phyloP scores from a whole-genome alignment of 164 flowering plant species.

The Chimonanthus praecox region DNA sequence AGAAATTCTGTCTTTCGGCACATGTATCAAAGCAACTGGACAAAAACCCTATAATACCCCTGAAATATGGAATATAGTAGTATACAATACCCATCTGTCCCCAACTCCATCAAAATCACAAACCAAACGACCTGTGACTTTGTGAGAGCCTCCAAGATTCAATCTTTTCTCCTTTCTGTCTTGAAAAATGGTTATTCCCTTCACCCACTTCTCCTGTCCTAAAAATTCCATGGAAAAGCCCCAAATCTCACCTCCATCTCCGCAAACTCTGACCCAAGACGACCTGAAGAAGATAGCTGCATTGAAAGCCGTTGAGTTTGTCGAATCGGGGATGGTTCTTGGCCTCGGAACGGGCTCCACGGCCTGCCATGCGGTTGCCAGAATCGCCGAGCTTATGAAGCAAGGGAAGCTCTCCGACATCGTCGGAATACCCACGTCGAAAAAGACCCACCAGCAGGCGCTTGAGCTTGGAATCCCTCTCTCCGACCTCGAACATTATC shows the following conservation, averaged over 20 bases:
- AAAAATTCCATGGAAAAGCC: slow-evolving; percentile 26
- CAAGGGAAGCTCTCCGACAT: slow-evolving; percentile 66
- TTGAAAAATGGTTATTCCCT: slow-evolving; percentile 41
- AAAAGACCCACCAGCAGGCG: slow-evolving; percentile 68
- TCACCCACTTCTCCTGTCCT: slow-evolving; percentile 24
- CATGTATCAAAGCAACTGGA: no score
- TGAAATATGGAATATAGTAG: no score
- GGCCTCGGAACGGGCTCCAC: slow-evolving; percentile 99
- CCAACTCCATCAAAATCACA: not conserved
- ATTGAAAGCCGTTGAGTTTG: slow-evolving; percentile 80
- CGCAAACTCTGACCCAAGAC: slow-evolving; percentile 54
- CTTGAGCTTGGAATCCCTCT: slow-evolving; percentile 64
- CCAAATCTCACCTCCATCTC: slow-evolving; percentile 8
- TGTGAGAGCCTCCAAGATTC: not conserved
- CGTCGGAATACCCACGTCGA: slow-evolving; percentile 84
- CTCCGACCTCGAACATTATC: slow-evolving; percentile 71
- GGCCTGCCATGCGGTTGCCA: slow-evolving; percentile 64
- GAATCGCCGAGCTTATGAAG: slow-evolving; percentile 59
- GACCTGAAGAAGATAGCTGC: slow-evolving; percentile 84
- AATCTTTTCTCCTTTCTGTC: not conserved
- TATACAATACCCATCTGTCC: no score
- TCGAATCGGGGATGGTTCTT: slow-evolving; percentile 87
- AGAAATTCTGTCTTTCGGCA: not conserved
- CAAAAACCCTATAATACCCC: no score
- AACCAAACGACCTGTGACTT: not conserved